Evolutionary conservation across 768 basidiomycete species (phyloP).

Genomic region (Rhizopogon vesiculosus): DNA sequence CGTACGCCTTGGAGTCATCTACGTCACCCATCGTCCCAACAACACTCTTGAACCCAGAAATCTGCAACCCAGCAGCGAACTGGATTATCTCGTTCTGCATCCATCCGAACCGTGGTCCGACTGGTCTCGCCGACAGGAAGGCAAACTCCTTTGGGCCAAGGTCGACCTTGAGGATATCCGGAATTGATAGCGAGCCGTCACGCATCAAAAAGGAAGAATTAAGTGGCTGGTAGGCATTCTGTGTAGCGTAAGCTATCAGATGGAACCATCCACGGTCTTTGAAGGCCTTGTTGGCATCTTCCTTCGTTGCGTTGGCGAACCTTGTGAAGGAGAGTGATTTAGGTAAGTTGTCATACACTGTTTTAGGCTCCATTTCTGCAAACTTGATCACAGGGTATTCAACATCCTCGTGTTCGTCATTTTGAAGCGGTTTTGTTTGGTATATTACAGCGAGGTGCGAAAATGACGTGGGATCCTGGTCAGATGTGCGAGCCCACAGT

Average conservation of each 20-base stretch:
- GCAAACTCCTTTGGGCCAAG: slow-evolving; percentile 3
- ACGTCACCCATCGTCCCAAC: slow-evolving; percentile 18
- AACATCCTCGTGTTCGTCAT: neutral
- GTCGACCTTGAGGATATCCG: slow-evolving; percentile 1
- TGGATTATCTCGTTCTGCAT: slow-evolving; percentile 15
- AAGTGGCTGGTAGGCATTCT: slow-evolving; percentile 7
- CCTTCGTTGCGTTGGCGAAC: neutral
- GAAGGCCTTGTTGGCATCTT: neutral
- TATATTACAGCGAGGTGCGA: slow-evolving; percentile 1
- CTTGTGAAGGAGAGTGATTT: neutral
- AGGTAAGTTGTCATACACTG: neutral
- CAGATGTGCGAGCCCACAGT: slow-evolving; percentile 4
- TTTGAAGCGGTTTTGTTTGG: neutral
- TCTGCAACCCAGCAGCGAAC: slow-evolving; percentile 18
- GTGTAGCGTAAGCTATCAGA: slow-evolving; percentile 16
- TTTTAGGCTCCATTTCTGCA: neutral
- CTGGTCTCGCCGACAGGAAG: slow-evolving; percentile 14
- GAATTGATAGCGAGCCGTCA: neutral
- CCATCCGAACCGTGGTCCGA: neutral
- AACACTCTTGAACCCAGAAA: slow-evolving; percentile 18
- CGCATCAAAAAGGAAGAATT: slow-evolving; percentile 5
- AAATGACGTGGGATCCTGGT: neutral
- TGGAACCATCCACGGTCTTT: slow-evolving; percentile 12
- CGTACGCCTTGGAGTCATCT: neutral
- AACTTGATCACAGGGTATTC: neutral